Evolutionary conservation across 2,329 filamentous ascomycete genomes (phyloP), one percentile per base, ranked within the genome.

Genomic region (Aspergillus ruber): DNA sequence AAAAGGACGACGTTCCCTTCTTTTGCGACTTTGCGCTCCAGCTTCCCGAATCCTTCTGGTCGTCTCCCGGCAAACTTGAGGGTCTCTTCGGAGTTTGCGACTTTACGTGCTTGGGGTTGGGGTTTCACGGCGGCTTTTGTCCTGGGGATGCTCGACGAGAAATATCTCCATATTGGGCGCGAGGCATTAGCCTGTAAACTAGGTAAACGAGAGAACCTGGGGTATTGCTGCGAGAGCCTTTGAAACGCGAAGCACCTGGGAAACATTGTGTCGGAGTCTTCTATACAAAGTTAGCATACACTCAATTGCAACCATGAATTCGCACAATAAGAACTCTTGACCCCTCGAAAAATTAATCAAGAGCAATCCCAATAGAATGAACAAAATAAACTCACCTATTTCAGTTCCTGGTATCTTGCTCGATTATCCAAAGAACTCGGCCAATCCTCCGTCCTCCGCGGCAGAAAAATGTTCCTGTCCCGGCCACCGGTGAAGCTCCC

Each of bases 1-100:
- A 86, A 88, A 39, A 88, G 72, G 3, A 79, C 66, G 6, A 84
- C 81, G 1, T 73, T 68, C n/a, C 74, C 60, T 52, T 80, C 78
- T 49, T 72, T 70, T 12, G 80, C 77, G 33, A 88, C 74, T 50
- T 74, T 65, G 6, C 57, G 50, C 39, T 64, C 61, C 17, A 76
- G 51, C 76, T 75, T 57, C 75, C 74, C 66, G 77, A 82, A 46
- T 68, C 73, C 57, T 70, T 74, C 60, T 48, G 67, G 52, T 29
- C 57, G 54, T 51, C 49, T 48, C 20, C 57, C 57, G 12, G 58
- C 57, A 44, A 58, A 62, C 27, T 55, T 60, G 18, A 61, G 46
- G 4, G 53, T 54, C 20, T 56, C 53, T 51, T 58, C 54, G 17
- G 46, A 41, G 4, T 42, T 21, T 42, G 45, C 7, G 23, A 49